Base-by-base conservation (phyloP, 106 monocot genomes). In the Narthecium ossifragum region DNA sequence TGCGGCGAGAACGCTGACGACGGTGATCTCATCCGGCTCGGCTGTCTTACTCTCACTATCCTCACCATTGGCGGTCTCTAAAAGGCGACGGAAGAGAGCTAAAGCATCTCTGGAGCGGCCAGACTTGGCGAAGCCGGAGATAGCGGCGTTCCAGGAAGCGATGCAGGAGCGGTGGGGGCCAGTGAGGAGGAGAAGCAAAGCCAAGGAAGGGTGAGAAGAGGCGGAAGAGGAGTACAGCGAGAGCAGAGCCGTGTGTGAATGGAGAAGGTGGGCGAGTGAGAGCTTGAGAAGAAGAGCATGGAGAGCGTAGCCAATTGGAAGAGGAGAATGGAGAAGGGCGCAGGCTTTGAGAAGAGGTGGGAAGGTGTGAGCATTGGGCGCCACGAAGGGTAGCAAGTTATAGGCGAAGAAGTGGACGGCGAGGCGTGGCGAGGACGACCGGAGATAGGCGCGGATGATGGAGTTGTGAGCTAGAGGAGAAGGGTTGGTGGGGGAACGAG, bases 11-110 rank as follows among this genome's bases (percentile, higher is more conserved):
- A 20, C 31, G 18, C 20, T 55, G 1, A 34, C 20, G 18, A 55
- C 7, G 3, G 55, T 55, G 31, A 55, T 55, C 55, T 55, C 34
- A 9, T 55, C 55, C 27, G 53, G 29, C 17, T 14, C 53, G n/a
- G 8, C 23, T 6, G 11, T 11, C 7, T 6, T 5, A 37, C 36
- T 11, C 5, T 10, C 51, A 51, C 51, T 20, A 8, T 25, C 29
- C 5, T 13, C n/a, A n/a, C n/a, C n/a, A n/a, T n/a, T n/a, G n/a
- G n/a, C n/a, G n/a, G n/a, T 17, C 25, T 4, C 5, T 15, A 53
- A 30, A 14, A 53, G 53, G 1, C 17, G 29, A 17, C n/a, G 8
- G 5, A 53, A 30, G 3, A 53, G 4, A 12, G 28, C 53, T 6
- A 53, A 29, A 15, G 53, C 53, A 3, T 53, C 53, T 13, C 31